Conservation (phyloP, 2,329 filamentous ascomycete genomes). For the Epichloe sibirici region DNA sequence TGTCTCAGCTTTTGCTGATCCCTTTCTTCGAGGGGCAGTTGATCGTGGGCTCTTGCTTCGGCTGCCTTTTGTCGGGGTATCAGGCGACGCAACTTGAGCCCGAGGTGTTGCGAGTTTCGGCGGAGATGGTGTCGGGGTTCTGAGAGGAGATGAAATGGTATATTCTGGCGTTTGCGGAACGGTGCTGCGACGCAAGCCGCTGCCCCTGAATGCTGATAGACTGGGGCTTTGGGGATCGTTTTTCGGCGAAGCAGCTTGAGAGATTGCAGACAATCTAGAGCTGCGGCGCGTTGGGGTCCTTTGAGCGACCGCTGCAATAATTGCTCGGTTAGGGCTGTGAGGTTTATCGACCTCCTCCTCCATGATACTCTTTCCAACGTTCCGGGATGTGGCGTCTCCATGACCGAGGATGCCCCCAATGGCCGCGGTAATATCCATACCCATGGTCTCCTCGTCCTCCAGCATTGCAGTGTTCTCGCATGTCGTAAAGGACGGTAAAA, state of each 20-base stretch:
- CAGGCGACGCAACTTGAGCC: background rate
- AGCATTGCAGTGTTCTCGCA: conserved; percentile 20
- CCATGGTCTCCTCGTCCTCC: conserved; percentile 32
- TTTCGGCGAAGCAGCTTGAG: conserved; percentile 19
- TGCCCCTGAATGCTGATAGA: conserved; percentile 39
- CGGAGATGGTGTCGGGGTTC: conserved; percentile 13
- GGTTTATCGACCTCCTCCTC: conserved; percentile 43
- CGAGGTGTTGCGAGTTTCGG: conserved; percentile 14
- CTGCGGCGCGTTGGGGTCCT: conserved; percentile 10
- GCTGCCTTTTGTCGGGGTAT: background rate
- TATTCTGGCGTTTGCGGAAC: conserved; percentile 18
- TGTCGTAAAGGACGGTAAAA: conserved; percentile 23
- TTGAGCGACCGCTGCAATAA: conserved; percentile 15
- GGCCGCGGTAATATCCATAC: conserved; percentile 56
- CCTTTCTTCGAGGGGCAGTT: conserved; percentile 7
- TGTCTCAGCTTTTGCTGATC: conserved; percentile 8
- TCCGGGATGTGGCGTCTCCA: conserved; percentile 17
- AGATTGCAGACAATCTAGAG: conserved; percentile 6
- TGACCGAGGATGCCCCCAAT: conserved; percentile 47
- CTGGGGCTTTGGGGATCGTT: conserved; percentile 38
- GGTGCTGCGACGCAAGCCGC: conserved; percentile 36
- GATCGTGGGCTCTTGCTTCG: conserved; percentile 9
- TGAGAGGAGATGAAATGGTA: conserved; percentile 5
- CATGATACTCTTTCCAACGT: conserved; percentile 42
- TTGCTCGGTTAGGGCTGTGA: conserved; percentile 29